Percentiles rank a stretch among this genome's conserved stretches.
Evolutionary conservation across 2,329 filamentous ascomycete species (phyloP).

Genomic region (Leptographium radiaticola): DNA sequence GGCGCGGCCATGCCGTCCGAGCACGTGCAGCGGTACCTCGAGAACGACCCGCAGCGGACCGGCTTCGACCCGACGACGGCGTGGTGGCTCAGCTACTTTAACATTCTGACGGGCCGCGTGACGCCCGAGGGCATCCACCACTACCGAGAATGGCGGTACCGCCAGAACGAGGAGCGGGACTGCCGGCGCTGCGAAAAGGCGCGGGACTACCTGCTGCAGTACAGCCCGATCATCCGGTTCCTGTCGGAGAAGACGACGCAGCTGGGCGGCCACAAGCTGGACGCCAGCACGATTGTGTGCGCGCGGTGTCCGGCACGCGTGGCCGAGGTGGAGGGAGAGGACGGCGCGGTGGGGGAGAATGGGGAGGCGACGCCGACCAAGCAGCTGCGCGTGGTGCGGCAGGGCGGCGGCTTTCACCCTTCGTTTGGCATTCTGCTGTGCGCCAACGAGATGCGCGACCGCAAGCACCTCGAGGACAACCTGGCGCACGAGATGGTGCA

Average conservation of each 20-base stretch:
- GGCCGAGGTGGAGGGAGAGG: slow-evolving; percentile 21
- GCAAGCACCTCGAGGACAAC: slow-evolving; percentile 81
- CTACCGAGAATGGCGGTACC: slow-evolving; percentile 68
- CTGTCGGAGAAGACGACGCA: slow-evolving; percentile 67
- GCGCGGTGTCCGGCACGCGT: slow-evolving; percentile 56
- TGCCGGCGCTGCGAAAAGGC: slow-evolving; percentile 69
- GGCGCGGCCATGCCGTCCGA: not conserved
- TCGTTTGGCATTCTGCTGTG: slow-evolving; percentile 83
- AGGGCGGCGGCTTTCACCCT: slow-evolving; percentile 72
- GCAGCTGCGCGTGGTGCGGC: slow-evolving; percentile 39
- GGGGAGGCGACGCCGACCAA: not conserved
- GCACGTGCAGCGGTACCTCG: slow-evolving; percentile 16
- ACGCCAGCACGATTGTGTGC: slow-evolving; percentile 66
- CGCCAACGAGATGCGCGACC: slow-evolving; percentile 75
- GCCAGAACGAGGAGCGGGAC: slow-evolving; percentile 62
- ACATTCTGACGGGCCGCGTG: slow-evolving; percentile 62
- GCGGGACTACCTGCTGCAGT: slow-evolving; percentile 70
- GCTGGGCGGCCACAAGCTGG: slow-evolving; percentile 60
- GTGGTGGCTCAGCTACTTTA: slow-evolving; percentile 78
- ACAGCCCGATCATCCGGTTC: slow-evolving; percentile 80
- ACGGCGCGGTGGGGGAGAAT: slow-evolving; percentile 23
- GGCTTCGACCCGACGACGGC: slow-evolving; percentile 47
- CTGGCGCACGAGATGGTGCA: slow-evolving; percentile 97
- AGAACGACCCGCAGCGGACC: slow-evolving; percentile 47
- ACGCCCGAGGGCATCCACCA: slow-evolving; percentile 54